A percentile compares a stretch with the other conserved stretches of the same genome.
These are phyloP conservation scores for Cyamopsis tetragonoloba DNA, from an alignment of 306 rosid species.

Conservation along the genomic window DNA sequence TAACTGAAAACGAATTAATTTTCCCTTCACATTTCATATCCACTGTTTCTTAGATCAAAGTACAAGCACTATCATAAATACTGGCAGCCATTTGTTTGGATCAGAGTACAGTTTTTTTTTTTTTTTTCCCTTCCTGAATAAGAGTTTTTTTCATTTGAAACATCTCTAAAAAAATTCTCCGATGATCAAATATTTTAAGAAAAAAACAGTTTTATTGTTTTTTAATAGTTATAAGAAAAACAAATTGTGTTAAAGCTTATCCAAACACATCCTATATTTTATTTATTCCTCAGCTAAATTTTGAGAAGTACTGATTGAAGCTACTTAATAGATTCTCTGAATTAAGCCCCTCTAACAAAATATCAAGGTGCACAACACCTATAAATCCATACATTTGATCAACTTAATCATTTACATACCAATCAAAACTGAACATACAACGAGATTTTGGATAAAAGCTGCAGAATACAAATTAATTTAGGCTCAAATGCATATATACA, in stretches of 20 bases:
- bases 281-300: neutral
- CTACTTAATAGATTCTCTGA: neutral
- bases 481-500: constrained; percentile 10
- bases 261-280: neutral
- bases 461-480: neutral
- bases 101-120: too few relatives aligned
- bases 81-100: too few relatives aligned
- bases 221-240: too few relatives aligned
- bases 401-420: neutral
- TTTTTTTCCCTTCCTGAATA: too few relatives aligned
- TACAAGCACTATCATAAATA: too few relatives aligned
- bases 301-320: neutral
- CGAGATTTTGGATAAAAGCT: constrained; percentile 11
- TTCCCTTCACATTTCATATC: too few relatives aligned
- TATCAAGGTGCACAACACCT: neutral
- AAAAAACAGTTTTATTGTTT: too few relatives aligned
- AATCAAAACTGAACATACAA: constrained; percentile 33
- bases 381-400: neutral
- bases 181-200: too few relatives aligned
- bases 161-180: too few relatives aligned
- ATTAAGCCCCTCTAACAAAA: neutral
- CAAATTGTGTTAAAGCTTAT: neutral
- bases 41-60: too few relatives aligned
- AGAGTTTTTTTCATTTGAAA: too few relatives aligned
- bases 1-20: too few relatives aligned